Evolutionary conservation across 2,329 filamentous ascomycete species (phyloP).

Genomic region (Stagonosporopsis vannaccii): DNA sequence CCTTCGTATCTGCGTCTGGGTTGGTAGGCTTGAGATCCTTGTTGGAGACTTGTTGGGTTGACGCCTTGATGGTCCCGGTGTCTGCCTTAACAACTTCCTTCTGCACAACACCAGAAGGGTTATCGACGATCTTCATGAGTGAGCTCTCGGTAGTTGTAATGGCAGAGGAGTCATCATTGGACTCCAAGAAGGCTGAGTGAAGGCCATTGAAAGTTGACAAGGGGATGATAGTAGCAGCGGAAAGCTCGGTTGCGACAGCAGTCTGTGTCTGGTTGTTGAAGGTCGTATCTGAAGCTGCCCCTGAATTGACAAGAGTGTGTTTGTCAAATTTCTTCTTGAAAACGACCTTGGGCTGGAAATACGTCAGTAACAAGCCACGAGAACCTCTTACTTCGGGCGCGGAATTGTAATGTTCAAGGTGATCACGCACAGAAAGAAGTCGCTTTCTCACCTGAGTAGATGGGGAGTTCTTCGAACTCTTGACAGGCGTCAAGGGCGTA

Average conservation of each 20-base stretch:
- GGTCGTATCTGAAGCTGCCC: neutral
- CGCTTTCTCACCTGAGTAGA: slow-evolving; percentile 22
- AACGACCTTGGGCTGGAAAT: slow-evolving; percentile 6
- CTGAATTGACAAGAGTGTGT: neutral
- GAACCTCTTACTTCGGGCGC: neutral
- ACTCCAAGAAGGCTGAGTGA: neutral
- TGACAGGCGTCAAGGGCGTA: slow-evolving; percentile 12
- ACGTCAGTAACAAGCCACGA: slow-evolving; percentile 6
- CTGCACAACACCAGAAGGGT: neutral
- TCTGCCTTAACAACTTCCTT: neutral
- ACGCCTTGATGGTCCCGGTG: neutral
- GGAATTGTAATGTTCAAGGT: slow-evolving; percentile 3
- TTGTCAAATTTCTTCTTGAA: slow-evolving; percentile 8
- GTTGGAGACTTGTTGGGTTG: neutral
- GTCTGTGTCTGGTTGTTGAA: neutral
- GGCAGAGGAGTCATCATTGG: neutral
- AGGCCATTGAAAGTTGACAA: neutral
- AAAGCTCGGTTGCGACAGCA: neutral
- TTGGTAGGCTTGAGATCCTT: neutral
- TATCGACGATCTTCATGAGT: neutral
- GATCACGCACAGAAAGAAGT: neutral
- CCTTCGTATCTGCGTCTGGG: neutral
- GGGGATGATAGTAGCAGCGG: neutral
- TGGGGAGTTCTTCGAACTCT: neutral
- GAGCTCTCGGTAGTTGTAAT: neutral